Base-by-base conservation (phyloP, 2,329 filamentous ascomycete species). In the Fragosphaeria purpurea region DNA sequence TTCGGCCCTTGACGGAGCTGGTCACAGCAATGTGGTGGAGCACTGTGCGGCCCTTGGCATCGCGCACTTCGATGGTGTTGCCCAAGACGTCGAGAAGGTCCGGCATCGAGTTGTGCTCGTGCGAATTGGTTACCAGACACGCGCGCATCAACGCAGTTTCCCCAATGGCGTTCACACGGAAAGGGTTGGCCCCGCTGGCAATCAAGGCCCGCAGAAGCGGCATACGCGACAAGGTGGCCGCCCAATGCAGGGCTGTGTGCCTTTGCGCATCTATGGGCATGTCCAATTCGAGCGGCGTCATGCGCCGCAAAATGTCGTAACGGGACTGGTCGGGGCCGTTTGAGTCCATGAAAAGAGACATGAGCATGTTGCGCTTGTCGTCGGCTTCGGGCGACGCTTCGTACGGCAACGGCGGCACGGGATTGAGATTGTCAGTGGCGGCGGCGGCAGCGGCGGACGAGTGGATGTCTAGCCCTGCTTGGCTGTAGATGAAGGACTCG, bases 11-110 rank as follows among this genome's bases (percentile, higher is more conserved):
- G 60, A 97, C 93, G 6, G 90, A 93, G 55, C 90, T 96, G 12
- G 93, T 94, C 37, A 97, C 82, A 5, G 93, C 90, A 60, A 98
- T 97, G 62, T 98, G 93, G 62, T 98, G 93, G 31, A 98, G 72
- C 11, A 97, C 89, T 0, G 91, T 97, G 39, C 93, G 79, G 7
- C 90, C 90, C 65, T 89, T 89, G 43, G 86, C 81, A 64, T 98
- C 93, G 30, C 88, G 79, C 42, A 95, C 82, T 58, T 97, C 90
- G 55, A 98, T 94, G 0, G 91, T 91, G 32, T 87, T 80, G 9
- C 89, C 88, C 6, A 98, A 75, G 1, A 95, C 80, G 59, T 97
- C 91, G 1, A 98, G 75, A 2, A 97, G 74, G 53, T 95, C 88
- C 0, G 90, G 87, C 60, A 98, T 98, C 46, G 85, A 93, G 56